These are phyloP conservation scores for Diospyros lotus DNA, from an alignment of 148 eudicot genomes.

Conservation along the genomic window DNA sequence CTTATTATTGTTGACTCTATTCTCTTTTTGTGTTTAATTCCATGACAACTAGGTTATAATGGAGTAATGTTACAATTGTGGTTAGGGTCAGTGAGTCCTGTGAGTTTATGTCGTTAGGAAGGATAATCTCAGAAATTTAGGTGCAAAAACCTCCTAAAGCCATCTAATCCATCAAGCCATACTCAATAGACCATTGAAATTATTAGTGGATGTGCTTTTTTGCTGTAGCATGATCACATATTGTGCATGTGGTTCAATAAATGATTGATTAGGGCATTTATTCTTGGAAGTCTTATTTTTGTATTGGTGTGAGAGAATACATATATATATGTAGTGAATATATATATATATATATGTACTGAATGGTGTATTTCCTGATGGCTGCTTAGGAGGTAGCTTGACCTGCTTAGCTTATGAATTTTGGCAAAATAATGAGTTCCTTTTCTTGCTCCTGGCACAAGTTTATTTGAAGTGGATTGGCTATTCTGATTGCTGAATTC, in stretches of 20 bases:
- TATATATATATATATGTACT: background rate
- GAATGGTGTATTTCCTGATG: conserved; percentile 6
- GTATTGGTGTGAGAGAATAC: background rate
- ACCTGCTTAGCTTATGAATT: background rate
- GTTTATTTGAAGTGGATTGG: background rate
- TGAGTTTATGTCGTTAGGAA: too few species aligned
- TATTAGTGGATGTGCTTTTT: background rate
- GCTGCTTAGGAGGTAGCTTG: background rate
- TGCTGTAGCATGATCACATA: background rate
- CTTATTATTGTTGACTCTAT: too few species aligned
- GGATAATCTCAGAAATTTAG: too few species aligned
- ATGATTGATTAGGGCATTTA: background rate
- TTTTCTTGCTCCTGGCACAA: background rate
- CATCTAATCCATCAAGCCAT: background rate
- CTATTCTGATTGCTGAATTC: conserved; percentile 26
- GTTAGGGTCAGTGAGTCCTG: too few species aligned
- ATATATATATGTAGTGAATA: background rate
- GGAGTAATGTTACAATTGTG: too few species aligned
- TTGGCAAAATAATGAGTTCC: background rate
- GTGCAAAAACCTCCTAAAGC: background rate
- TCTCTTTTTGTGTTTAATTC: too few species aligned
- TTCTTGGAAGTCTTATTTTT: background rate
- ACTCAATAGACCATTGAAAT: background rate
- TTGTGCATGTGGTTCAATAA: background rate
- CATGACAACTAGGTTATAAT: too few species aligned